Conservation (phyloP, 345 rosid genomes). For the Toxicodendron radicans region DNA sequence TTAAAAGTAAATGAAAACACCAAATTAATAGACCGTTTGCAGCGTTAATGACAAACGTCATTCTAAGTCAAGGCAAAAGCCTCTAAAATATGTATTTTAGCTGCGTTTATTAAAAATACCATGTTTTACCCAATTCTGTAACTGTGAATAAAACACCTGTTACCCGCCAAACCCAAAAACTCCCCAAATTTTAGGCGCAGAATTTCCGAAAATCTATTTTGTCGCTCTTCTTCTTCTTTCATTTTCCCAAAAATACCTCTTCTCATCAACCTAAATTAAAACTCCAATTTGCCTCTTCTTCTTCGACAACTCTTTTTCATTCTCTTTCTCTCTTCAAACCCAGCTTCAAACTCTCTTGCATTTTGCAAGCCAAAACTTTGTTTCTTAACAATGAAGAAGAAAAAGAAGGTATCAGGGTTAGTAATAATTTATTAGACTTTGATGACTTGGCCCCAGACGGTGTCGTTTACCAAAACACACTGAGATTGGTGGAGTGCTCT, state of each 20-base stretch:
- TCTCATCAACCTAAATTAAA: neutral
- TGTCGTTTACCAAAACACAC: constrained; percentile 64
- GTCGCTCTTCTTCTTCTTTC: constrained; percentile 1
- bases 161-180: too few species aligned
- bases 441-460: constrained; percentile 58
- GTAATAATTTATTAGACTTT: constrained; percentile 7
- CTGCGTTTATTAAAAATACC: too few species aligned
- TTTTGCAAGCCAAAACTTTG: constrained; percentile 36
- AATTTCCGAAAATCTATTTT: too few species aligned
- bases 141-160: too few species aligned
- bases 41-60: too few species aligned
- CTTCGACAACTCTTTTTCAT: constrained; percentile 14
- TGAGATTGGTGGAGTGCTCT: constrained; percentile 89
- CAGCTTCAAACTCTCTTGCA: constrained; percentile 34
- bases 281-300: constrained; percentile 21
- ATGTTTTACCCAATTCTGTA: too few species aligned
- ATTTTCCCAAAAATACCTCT: constrained; percentile 1
- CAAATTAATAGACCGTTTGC: too few species aligned
- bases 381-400: constrained; percentile 30
- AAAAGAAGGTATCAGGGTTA: constrained; percentile 14
- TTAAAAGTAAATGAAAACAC: too few species aligned
- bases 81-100: too few species aligned
- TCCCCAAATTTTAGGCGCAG: too few species aligned
- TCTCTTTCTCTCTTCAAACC: constrained; percentile 23
- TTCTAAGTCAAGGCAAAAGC: too few species aligned